These are phyloP conservation scores for Saturnispora saitoi DNA, from an alignment of 805 yeast species.

Conservation along the genomic window DNA sequence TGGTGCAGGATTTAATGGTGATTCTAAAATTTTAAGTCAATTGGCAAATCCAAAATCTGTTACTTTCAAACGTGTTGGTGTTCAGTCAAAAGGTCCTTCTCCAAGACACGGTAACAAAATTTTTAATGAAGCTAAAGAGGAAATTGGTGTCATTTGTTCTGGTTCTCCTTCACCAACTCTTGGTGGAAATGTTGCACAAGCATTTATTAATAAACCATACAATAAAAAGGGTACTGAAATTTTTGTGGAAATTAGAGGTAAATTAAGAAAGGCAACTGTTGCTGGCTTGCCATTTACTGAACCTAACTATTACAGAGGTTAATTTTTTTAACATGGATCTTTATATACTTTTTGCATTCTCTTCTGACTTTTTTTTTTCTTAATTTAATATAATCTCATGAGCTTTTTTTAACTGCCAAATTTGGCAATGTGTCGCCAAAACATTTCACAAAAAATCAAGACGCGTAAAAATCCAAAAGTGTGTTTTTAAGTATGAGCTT, in stretches of 20 bases:
- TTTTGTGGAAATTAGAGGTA: slow-evolving; percentile 74
- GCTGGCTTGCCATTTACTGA: slow-evolving; percentile 79
- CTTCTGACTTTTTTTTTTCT: neutral
- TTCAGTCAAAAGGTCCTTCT: slow-evolving; percentile 75
- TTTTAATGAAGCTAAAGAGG: slow-evolving; percentile 39
- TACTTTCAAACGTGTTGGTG: slow-evolving; percentile 63
- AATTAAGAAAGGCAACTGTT: slow-evolving; percentile 65
- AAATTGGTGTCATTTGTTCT: slow-evolving; percentile 51
- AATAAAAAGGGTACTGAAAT: slow-evolving; percentile 69
- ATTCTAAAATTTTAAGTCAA: slow-evolving; percentile 59
- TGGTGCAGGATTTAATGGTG: slow-evolving; percentile 62
- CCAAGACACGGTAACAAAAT: slow-evolving; percentile 77
- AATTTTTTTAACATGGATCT: neutral
- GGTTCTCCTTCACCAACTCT: slow-evolving; percentile 53
- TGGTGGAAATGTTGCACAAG: slow-evolving; percentile 84
- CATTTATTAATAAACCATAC: slow-evolving; percentile 63
- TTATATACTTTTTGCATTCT: neutral
- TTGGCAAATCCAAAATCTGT: slow-evolving; percentile 52
- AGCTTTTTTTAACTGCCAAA: neutral
- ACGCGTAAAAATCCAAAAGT: slow-evolving; percentile 1
- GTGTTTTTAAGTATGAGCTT: neutral
- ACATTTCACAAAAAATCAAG: neutral
- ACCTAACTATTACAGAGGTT: slow-evolving; percentile 54
- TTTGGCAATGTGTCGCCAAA: neutral
- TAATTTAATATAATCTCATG: neutral